Conservation (phyloP, 2,329 filamentous ascomycete species). For the Exophiala calicioides region DNA sequence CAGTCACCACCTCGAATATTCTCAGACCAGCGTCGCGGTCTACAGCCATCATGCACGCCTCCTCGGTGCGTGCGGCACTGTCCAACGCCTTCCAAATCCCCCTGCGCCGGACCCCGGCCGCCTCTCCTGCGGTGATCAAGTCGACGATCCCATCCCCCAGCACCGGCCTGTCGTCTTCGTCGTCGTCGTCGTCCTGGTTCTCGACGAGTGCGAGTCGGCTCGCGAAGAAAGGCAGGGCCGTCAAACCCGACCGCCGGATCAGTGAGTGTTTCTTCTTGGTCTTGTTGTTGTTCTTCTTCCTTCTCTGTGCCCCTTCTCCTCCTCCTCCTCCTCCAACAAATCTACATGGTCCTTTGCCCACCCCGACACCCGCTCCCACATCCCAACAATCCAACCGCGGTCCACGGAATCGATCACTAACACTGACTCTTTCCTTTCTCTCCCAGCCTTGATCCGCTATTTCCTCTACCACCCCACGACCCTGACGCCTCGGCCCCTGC, state of each 20-base stretch:
- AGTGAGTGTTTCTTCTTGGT: slow-evolving; percentile 40
- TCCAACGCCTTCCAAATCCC: slow-evolving; percentile 49
- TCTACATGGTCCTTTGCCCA: not conserved
- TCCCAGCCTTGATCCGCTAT: slow-evolving; percentile 65
- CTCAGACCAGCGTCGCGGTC: too few species aligned
- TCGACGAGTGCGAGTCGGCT: slow-evolving; percentile 42
- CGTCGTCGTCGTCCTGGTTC: slow-evolving; percentile 33
- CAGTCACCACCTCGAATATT: too few species aligned
- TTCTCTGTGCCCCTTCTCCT: not conserved
- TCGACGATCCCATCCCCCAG: slow-evolving; percentile 25
- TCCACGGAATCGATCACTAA: too few species aligned
- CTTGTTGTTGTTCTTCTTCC: slow-evolving; percentile 6
- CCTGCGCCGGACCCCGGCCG: slow-evolving; percentile 30
- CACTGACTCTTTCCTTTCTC: slow-evolving; percentile 1
- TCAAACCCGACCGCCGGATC: slow-evolving; percentile 43
- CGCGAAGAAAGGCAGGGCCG: slow-evolving; percentile 38
- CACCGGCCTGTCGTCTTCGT: too few species aligned
- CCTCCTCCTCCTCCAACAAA: not conserved
- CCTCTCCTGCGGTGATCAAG: slow-evolving; percentile 37
- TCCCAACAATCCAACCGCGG: slow-evolving; percentile 15
- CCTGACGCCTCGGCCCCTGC: slow-evolving; percentile 67
- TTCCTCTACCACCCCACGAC: slow-evolving; percentile 68
- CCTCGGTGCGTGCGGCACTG: slow-evolving; percentile 46
- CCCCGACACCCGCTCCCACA: slow-evolving; percentile 20
- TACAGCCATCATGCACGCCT: slow-evolving; percentile 39